Percentiles rank a stretch among this genome's conserved stretches.
phyloP scores from a whole-genome alignment of 2,329 filamentous ascomycete genomes.

The Kalmusia sp. region DNA sequence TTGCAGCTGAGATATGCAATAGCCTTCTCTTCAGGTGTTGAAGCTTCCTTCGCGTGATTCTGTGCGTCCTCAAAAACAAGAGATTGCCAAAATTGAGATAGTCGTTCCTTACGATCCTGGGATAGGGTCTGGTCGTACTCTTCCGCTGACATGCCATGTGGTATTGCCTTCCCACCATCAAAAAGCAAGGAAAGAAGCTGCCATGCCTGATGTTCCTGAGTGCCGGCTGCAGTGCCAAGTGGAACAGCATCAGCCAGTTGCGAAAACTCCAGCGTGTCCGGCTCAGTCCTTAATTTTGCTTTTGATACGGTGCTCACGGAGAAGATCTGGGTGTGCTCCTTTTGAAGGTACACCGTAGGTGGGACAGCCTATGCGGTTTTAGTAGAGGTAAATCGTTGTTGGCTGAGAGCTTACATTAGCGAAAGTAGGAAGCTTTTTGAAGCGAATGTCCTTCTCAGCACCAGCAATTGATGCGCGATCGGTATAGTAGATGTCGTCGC shows the following conservation, averaged over 20 bases:
- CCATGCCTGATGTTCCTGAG: conserved; percentile 81
- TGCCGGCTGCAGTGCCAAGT: conserved; percentile 44
- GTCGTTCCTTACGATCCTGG: conserved; percentile 60
- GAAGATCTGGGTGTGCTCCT: conserved; percentile 57
- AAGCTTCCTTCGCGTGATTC: conserved; percentile 62
- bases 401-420: conserved; percentile 42
- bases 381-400: neutral
- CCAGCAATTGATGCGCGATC: conserved; percentile 66
- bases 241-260: conserved; percentile 55
- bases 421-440: conserved; percentile 66
- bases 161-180: conserved; percentile 59
- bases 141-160: conserved; percentile 51
- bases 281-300: conserved; percentile 57
- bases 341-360: conserved; percentile 63
- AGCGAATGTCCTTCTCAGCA: conserved; percentile 69
- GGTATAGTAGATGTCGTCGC: conserved; percentile 60
- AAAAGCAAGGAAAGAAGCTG: conserved; percentile 86
- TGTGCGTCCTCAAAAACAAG: conserved; percentile 49
- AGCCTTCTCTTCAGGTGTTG: conserved; percentile 80
- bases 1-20: conserved; percentile 80
- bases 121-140: conserved; percentile 49
- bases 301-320: conserved; percentile 64
- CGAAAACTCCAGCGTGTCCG: conserved; percentile 60
- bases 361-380: conserved; percentile 58
- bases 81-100: conserved; percentile 71